These are phyloP conservation scores for Hypsizygus ulmarius DNA, from an alignment of 1,284 basidiomycete species.

Conservation along the genomic window DNA sequence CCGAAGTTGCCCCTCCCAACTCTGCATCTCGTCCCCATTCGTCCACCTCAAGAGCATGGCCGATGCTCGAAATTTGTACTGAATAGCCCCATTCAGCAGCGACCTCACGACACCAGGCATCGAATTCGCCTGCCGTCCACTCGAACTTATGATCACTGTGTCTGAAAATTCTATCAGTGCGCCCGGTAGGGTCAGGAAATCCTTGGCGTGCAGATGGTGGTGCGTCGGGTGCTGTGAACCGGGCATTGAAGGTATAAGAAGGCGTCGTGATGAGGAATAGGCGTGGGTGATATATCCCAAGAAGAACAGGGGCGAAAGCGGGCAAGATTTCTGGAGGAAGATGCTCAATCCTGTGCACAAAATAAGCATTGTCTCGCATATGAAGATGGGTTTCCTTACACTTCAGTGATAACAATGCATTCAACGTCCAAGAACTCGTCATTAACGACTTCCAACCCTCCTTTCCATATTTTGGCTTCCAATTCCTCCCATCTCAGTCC, in stretches of 20 bases:
- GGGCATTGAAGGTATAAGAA: conserved; percentile 85
- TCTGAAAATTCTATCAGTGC: conserved; percentile 74
- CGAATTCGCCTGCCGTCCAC: conserved; percentile 84
- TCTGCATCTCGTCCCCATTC: conserved; percentile 65
- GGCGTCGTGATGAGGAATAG: conserved; percentile 87
- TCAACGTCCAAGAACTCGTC: conserved; percentile 71
- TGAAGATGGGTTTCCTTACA: conserved; percentile 48
- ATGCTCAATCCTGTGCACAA: conserved; percentile 78
- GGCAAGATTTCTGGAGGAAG: conserved; percentile 68
- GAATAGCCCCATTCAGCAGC: conserved; percentile 77
- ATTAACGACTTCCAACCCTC: conserved; percentile 77
- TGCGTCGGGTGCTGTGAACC: conserved; percentile 69
- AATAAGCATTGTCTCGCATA: conserved; percentile 7
- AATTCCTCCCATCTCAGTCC: conserved; percentile 72
- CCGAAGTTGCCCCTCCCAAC: conserved; percentile 69
- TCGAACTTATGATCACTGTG: conserved; percentile 93
- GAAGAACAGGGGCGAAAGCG: conserved; percentile 75
- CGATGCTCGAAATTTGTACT: conserved; percentile 55
- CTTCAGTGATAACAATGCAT: conserved; percentile 85
- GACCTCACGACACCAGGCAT: conserved; percentile 60
- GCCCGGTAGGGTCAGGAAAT: conserved; percentile 69
- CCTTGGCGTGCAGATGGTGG: conserved; percentile 48
- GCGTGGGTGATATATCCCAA: conserved; percentile 82
- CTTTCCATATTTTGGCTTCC: conserved; percentile 76
- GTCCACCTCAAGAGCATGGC: conserved; percentile 55